Percentiles rank a stretch among this genome's conserved stretches.
phyloP scores from a whole-genome alignment of 139 green algal genomes.

The Picochlorum costavermella region DNA sequence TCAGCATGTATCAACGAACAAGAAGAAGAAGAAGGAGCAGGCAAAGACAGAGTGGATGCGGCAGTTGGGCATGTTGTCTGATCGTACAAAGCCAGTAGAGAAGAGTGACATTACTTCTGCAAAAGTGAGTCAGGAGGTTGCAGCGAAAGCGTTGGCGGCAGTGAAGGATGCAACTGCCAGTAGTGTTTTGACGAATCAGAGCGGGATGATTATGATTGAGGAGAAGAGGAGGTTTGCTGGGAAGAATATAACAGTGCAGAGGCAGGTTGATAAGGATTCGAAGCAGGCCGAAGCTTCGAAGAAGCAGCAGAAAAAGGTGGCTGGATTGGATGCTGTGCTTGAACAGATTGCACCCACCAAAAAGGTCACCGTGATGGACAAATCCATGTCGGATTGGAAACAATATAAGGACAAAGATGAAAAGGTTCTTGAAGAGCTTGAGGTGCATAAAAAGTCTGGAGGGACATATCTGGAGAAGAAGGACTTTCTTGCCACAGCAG shows the following conservation, averaged over 20 bases:
- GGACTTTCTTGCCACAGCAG: conserved; percentile 74
- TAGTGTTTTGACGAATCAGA: conserved; percentile 19
- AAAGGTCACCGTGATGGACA: conserved; percentile 74
- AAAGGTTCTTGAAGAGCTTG: conserved; percentile 73
- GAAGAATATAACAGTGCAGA: conserved; percentile 59
- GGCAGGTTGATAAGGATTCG: conserved; percentile 43
- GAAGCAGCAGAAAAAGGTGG: conserved; percentile 9
- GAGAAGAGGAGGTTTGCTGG: conserved; percentile 67
- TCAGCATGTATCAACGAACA: conserved; percentile 3
- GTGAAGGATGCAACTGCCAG: conserved; percentile 7
- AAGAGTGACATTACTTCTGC: background rate
- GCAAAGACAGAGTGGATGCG: conserved; percentile 24
- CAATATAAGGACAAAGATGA: conserved; percentile 57
- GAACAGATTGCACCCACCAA: conserved; percentile 36
- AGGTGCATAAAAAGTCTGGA: conserved; percentile 60
- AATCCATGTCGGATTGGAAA: conserved; percentile 77
- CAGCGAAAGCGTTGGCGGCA: background rate
- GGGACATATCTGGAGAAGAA: conserved; percentile 70
- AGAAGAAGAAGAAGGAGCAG: background rate
- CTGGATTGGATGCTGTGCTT: conserved; percentile 37
- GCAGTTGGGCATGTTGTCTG: conserved; percentile 26
- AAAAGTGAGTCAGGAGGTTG: background rate
- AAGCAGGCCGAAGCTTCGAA: conserved; percentile 48
- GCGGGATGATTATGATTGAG: conserved; percentile 20
- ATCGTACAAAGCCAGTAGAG: conserved; percentile 6